Evolutionary conservation across 2,329 filamentous ascomycete genomes (phyloP).

Genomic region (Alternaria triticina): DNA sequence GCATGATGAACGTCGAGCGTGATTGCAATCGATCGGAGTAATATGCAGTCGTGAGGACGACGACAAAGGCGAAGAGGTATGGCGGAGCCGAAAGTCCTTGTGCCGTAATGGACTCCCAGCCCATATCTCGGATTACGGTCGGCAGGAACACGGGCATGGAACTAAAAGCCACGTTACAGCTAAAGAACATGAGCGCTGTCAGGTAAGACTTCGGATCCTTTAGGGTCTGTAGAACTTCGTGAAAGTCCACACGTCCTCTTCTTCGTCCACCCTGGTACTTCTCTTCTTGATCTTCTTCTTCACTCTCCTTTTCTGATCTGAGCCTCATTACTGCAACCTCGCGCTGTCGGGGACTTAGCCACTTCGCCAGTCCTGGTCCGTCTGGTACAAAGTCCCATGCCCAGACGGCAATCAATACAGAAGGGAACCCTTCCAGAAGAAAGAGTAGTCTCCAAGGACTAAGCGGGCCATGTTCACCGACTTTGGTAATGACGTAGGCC

Average conservation of each 20-base stretch:
- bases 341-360: slow-evolving; percentile 54
- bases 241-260: slow-evolving; percentile 55
- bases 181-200: slow-evolving; percentile 83
- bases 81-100: slow-evolving; percentile 84
- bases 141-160: slow-evolving; percentile 88
- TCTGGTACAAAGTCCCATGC: slow-evolving; percentile 81
- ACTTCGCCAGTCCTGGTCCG: slow-evolving; percentile 61
- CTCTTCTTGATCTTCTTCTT: slow-evolving; percentile 38
- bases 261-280: slow-evolving; percentile 20
- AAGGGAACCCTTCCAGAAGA: slow-evolving; percentile 83
- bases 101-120: slow-evolving; percentile 68
- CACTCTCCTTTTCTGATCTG: slow-evolving; percentile 55
- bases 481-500: slow-evolving; percentile 76
- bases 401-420: slow-evolving; percentile 73
- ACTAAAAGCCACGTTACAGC: slow-evolving; percentile 85
- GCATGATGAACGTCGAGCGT: slow-evolving; percentile 70
- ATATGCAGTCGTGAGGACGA: slow-evolving; percentile 74
- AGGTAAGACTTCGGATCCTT: slow-evolving; percentile 74
- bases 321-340: slow-evolving; percentile 75
- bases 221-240: slow-evolving; percentile 66
- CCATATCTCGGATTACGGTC: slow-evolving; percentile 78
- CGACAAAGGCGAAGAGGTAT: slow-evolving; percentile 75
- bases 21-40: slow-evolving; percentile 70
- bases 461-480: slow-evolving; percentile 70
- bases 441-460: slow-evolving; percentile 88